These are phyloP conservation scores for Trichophyton benhamiae DNA, from an alignment of 2,329 filamentous ascomycete species.

Conservation along the genomic window DNA sequence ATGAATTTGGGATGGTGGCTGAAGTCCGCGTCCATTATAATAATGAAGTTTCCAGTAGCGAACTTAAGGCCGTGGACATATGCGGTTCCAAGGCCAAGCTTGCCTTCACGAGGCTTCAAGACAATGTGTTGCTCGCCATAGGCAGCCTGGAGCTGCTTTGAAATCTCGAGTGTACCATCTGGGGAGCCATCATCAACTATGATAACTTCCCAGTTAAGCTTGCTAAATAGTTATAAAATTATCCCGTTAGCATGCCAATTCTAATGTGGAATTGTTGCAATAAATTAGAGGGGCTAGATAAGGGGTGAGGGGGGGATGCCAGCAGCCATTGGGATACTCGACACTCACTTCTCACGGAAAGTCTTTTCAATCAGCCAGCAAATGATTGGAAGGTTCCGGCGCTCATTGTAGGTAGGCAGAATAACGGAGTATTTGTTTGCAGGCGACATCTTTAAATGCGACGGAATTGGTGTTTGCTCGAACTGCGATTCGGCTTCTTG, in stretches of 20 bases:
- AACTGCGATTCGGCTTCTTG: constrained; percentile 14
- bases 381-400: constrained; percentile 90
- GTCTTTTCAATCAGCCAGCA: constrained; percentile 86
- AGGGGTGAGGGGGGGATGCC: background rate
- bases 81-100: constrained; percentile 90
- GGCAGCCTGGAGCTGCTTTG: constrained; percentile 75
- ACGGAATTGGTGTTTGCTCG: constrained; percentile 4
- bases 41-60: constrained; percentile 82
- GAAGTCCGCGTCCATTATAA: constrained; percentile 99
- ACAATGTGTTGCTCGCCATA: constrained; percentile 65
- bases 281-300: background rate
- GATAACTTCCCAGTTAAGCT: constrained; percentile 92
- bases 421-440: constrained; percentile 82
- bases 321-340: background rate
- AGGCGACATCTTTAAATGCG: constrained; percentile 10
- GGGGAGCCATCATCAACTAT: constrained; percentile 97
- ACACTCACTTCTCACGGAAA: constrained; percentile 68
- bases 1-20: constrained; percentile 99
- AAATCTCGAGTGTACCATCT: constrained; percentile 85
- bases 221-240: constrained; percentile 40
- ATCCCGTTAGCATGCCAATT: background rate
- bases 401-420: constrained; percentile 97
- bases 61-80: constrained; percentile 93
- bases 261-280: background rate
- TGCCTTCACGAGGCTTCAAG: constrained; percentile 80